These are phyloP conservation scores for Vitis riparia DNA, from an alignment of 164 flowering plant genomes.

Conservation along the genomic window DNA sequence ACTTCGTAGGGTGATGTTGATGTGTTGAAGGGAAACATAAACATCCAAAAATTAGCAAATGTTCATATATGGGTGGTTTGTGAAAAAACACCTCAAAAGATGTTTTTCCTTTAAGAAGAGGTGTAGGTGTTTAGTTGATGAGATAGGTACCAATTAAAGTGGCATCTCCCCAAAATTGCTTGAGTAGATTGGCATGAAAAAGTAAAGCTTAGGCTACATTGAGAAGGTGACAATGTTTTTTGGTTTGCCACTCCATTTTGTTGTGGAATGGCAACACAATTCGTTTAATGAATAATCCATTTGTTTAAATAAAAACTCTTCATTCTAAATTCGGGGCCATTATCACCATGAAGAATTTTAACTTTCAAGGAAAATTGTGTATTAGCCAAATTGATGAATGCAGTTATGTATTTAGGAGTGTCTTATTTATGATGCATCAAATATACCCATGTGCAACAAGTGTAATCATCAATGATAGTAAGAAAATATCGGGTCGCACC, in stretches of 20 bases:
- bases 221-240: slow-evolving; percentile 21
- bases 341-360: slow-evolving; percentile 15
- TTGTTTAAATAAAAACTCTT: not conserved
- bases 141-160: slow-evolving; percentile 12
- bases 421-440: slow-evolving; percentile 15
- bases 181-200: slow-evolving; percentile 23
- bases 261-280: slow-evolving; percentile 19
- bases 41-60: slow-evolving; percentile 20
- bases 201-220: slow-evolving; percentile 17
- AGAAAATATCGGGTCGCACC: slow-evolving; percentile 8
- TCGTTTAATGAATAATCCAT: slow-evolving; percentile 22
- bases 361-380: slow-evolving; percentile 4
- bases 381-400: slow-evolving; percentile 11
- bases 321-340: slow-evolving; percentile 18
- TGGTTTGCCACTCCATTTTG: slow-evolving; percentile 8
- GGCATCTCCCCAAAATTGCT: slow-evolving; percentile 23
- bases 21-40: slow-evolving; percentile 15
- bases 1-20: slow-evolving; percentile 8
- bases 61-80: slow-evolving; percentile 2
- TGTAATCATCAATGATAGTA: slow-evolving; percentile 22
- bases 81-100: slow-evolving; percentile 18
- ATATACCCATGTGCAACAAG: slow-evolving; percentile 17
- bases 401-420: not conserved
- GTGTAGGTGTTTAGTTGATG: slow-evolving; percentile 20
- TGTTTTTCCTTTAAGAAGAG: slow-evolving; percentile 2